A percentile compares a stretch with the other conserved stretches of the same genome.
Conservation (phyloP, 2,329 filamentous ascomycete species). For the Aureobasidium sp. region DNA sequence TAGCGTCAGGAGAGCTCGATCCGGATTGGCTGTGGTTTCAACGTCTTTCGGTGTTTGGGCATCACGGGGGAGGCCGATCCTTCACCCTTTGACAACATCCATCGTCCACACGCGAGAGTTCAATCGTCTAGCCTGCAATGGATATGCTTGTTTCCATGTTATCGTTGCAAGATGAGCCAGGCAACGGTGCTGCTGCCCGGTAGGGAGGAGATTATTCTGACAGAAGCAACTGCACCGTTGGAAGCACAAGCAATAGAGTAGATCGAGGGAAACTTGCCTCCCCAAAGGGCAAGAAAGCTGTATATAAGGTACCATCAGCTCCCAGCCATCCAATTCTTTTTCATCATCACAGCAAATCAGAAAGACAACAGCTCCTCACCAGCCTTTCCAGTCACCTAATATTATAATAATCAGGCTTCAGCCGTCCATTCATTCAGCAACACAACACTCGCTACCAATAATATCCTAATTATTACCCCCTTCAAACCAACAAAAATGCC, state of each 20-base stretch:
- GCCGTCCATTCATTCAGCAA: conserved; percentile 12
- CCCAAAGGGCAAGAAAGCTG: background rate
- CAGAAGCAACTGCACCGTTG: background rate
- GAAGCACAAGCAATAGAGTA: background rate
- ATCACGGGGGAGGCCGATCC: background rate
- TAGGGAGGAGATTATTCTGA: conserved; percentile 8
- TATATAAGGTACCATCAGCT: background rate
- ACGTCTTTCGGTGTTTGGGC: background rate
- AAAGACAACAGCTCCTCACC: conserved; percentile 11
- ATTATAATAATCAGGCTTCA: conserved; percentile 13
- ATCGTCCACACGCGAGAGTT: background rate
- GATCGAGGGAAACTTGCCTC: background rate
- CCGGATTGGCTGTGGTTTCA: conserved; percentile 1
- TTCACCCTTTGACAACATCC: background rate
- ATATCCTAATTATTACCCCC: conserved; percentile 9
- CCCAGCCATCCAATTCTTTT: conserved; percentile 12
- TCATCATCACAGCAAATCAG: conserved; percentile 11
- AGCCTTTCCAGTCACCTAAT: conserved; percentile 12
- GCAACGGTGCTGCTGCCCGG: conserved; percentile 7
- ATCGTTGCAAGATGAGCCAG: conserved; percentile 10
- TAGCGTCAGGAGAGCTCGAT: conserved; percentile 10
- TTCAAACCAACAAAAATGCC: conserved; percentile 12
- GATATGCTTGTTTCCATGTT: conserved; percentile 8
- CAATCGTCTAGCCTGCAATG: background rate
- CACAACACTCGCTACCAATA: conserved; percentile 10